phyloP scores from a whole-genome alignment of 208 protist species.

The Spironucleus salmonicida region DNA sequence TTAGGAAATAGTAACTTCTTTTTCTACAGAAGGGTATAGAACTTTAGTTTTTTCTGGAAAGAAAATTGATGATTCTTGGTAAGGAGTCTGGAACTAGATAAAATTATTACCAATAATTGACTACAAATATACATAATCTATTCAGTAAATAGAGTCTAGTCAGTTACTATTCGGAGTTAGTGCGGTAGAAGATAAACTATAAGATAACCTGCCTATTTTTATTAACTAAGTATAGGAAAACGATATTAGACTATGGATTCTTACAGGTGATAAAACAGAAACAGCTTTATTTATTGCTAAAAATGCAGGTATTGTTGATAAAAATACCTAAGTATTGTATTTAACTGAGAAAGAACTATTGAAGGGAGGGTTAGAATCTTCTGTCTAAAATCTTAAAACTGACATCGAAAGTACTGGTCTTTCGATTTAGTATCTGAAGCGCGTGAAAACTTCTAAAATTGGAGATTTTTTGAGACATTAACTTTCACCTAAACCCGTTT shows the following conservation, averaged over 20 bases:
- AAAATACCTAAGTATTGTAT: background rate
- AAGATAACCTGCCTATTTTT: slow-evolving; percentile 65
- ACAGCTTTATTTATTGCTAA: slow-evolving; percentile 52
- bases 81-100: background rate
- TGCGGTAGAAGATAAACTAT: slow-evolving; percentile 88
- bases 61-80: background rate
- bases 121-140: background rate
- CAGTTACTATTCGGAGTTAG: slow-evolving; percentile 56
- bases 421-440: no score
- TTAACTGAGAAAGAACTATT: slow-evolving; percentile 5
- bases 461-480: no score
- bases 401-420: no score
- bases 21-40: background rate
- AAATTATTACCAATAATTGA: background rate
- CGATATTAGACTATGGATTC: slow-evolving; percentile 89
- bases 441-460: no score
- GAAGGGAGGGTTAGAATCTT: background rate
- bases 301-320: background rate
- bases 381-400: no score
- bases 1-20: background rate
- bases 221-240: slow-evolving; percentile 80
- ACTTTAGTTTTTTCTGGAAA: background rate
- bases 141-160: background rate
- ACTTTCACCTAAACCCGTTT: no score
- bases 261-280: slow-evolving; percentile 92